Conservation (phyloP, 2,329 filamentous ascomycete species). For the Chaetomium sp. region DNA sequence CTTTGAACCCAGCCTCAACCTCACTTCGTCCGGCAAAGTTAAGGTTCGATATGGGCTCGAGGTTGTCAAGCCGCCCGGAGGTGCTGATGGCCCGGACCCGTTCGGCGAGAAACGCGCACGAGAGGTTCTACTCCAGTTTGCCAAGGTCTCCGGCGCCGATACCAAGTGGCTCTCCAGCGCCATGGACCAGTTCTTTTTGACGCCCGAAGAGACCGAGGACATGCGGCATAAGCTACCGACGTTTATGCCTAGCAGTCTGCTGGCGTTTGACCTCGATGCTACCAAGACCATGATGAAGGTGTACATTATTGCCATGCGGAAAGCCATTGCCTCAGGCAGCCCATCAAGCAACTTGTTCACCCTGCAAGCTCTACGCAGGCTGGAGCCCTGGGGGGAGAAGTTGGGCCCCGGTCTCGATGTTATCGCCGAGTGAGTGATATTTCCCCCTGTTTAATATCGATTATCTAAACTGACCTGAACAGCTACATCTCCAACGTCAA, state of each 20-base stretch:
- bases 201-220: not conserved
- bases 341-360: constrained; percentile 1
- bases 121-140: constrained; percentile 1
- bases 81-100: constrained; percentile 2
- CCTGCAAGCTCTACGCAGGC: not conserved
- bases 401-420: not conserved
- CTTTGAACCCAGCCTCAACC: constrained; percentile 8
- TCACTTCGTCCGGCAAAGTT: constrained; percentile 3
- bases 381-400: not conserved
- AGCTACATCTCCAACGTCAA: constrained; percentile 3
- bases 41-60: constrained; percentile 8
- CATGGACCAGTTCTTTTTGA: constrained; percentile 6
- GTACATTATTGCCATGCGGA: constrained; percentile 6
- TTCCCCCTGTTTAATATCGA: not conserved
- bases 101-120: constrained; percentile 8
- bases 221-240: constrained; percentile 3
- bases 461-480: not conserved
- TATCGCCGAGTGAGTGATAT: not conserved
- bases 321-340: constrained; percentile 1
- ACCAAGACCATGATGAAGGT: constrained; percentile 8
- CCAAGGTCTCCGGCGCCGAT: constrained; percentile 2
- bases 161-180: constrained; percentile 4
- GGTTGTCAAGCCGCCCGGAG: constrained; percentile 2
- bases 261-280: constrained; percentile 3
- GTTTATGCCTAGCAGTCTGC: constrained; percentile 7